Percentiles rank a stretch among this genome's conserved stretches.
Conservation (phyloP, 129 eudicot genomes). For the Chrysanthemum makinoi region DNA sequence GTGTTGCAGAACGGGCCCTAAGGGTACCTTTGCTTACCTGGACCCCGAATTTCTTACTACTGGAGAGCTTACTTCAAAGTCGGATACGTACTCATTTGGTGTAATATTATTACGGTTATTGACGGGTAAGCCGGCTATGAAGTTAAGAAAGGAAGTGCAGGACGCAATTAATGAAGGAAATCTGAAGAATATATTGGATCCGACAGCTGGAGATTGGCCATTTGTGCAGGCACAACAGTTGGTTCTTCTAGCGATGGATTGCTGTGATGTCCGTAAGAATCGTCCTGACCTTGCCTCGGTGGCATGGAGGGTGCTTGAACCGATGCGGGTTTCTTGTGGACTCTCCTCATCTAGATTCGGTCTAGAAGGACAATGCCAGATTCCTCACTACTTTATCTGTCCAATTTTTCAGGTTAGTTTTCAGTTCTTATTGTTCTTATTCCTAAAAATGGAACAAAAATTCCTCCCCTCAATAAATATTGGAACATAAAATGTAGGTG, state of each 20-base stretch:
- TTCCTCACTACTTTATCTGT: slow-evolving; percentile 73
- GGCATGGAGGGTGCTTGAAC: slow-evolving; percentile 86
- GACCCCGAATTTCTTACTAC: slow-evolving; percentile 81
- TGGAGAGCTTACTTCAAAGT: slow-evolving; percentile 81
- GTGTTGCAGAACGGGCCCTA: slow-evolving; percentile 59
- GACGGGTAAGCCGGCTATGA: slow-evolving; percentile 75
- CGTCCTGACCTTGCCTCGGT: slow-evolving; percentile 82
- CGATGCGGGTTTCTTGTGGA: slow-evolving; percentile 78
- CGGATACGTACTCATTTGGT: slow-evolving; percentile 90
- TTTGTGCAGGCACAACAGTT: slow-evolving; percentile 90
- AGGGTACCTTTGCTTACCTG: slow-evolving; percentile 70
- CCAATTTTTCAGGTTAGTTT: slow-evolving; percentile 88
- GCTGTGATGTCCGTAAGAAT: slow-evolving; percentile 53
- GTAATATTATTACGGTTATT: slow-evolving; percentile 62
- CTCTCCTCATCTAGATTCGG: slow-evolving; percentile 41
- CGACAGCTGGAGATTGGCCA: slow-evolving; percentile 98
- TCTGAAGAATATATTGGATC: slow-evolving; percentile 60
- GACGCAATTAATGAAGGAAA: slow-evolving; percentile 63
- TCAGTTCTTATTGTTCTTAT: neutral
- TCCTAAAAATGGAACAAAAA: neutral
- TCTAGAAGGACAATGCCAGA: slow-evolving; percentile 46
- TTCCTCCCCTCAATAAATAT: neutral
- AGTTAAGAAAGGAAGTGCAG: slow-evolving; percentile 66
- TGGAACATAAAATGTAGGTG: neutral
- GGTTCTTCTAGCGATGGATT: slow-evolving; percentile 70